phyloP scores from a whole-genome alignment of 129 eudicot species.

The Centella asiatica region DNA sequence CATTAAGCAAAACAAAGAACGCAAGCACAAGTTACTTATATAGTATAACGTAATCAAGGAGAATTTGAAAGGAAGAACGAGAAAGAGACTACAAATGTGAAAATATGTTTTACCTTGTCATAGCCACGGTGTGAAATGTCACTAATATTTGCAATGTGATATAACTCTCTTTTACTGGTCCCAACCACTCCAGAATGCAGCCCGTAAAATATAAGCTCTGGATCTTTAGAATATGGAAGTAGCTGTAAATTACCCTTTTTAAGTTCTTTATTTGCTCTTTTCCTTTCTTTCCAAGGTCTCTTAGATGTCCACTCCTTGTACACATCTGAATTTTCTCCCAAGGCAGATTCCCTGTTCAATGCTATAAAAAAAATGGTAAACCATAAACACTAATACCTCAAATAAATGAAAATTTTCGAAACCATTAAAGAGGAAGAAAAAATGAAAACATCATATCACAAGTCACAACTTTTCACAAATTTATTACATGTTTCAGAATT shows the following conservation, averaged over 20 bases:
- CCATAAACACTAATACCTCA: too few relatives aligned
- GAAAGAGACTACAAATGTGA: too few relatives aligned
- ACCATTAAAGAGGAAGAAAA: background rate
- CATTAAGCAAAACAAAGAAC: background rate
- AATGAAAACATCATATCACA: background rate
- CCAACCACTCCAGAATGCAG: constrained; percentile 82
- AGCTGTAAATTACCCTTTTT: constrained; percentile 27
- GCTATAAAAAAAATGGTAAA: constrained; percentile 18
- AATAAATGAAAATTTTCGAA: too few relatives aligned
- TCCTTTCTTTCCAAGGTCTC: constrained; percentile 88
- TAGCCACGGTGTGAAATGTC: constrained; percentile 56
- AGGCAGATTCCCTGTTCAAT: constrained; percentile 31
- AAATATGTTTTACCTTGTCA: constrained; percentile 82
- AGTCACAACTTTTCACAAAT: background rate
- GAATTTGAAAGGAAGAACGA: background rate
- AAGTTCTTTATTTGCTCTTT: constrained; percentile 45
- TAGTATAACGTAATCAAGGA: background rate
- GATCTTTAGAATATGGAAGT: constrained; percentile 31
- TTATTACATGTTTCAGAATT: constrained; percentile 30
- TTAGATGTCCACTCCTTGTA: constrained; percentile 84
- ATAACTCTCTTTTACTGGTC: constrained; percentile 43
- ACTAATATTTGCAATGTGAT: constrained; percentile 16
- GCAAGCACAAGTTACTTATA: too few relatives aligned
- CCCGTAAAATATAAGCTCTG: constrained; percentile 85
- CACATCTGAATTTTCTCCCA: constrained; percentile 22